A percentile compares a stretch with the other conserved stretches of the same genome.
phyloP scores from a whole-genome alignment of 345 rosid species.

The Adansonia digitata region DNA sequence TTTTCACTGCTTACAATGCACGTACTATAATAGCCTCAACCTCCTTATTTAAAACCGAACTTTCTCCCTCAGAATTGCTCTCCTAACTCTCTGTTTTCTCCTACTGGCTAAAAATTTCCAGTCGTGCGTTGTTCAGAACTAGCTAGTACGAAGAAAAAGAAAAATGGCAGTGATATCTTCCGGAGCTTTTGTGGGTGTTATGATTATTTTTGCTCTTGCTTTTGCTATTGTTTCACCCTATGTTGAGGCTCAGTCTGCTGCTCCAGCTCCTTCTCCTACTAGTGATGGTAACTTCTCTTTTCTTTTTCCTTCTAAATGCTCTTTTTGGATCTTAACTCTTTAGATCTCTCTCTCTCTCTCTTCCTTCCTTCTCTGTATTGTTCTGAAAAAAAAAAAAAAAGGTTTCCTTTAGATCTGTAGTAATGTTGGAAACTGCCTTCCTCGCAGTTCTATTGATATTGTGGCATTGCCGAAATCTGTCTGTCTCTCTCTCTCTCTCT shows the following conservation, averaged over 20 bases:
- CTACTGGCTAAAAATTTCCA: not conserved
- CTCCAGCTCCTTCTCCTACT: conserved; percentile 59
- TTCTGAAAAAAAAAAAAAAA: not conserved
- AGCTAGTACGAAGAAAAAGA: not conserved
- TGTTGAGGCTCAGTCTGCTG: conserved; percentile 32
- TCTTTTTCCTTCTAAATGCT: not conserved
- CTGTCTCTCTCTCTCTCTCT: too few species aligned
- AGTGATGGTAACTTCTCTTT: conserved; percentile 44
- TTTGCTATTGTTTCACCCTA: conserved; percentile 35
- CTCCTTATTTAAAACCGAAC: not conserved
- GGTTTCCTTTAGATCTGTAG: not conserved
- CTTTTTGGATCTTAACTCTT: not conserved
- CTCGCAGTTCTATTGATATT: not conserved
- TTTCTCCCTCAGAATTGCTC: not conserved
- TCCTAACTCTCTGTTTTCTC: not conserved
- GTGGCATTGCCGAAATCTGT: not conserved
- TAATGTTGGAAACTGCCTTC: not conserved
- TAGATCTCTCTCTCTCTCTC: conserved; percentile 4
- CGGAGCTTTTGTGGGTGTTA: conserved; percentile 19
- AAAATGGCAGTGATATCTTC: conserved; percentile 1
- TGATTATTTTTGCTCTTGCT: conserved; percentile 15
- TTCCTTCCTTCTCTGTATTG: not conserved
- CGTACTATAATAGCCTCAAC: not conserved
- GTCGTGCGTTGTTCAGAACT: not conserved
- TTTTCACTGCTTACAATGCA: not conserved